Percentiles rank a stretch among this genome's conserved stretches.
Conservation (phyloP, 148 eudicot species). For the Chenopodium berlandieri region DNA sequence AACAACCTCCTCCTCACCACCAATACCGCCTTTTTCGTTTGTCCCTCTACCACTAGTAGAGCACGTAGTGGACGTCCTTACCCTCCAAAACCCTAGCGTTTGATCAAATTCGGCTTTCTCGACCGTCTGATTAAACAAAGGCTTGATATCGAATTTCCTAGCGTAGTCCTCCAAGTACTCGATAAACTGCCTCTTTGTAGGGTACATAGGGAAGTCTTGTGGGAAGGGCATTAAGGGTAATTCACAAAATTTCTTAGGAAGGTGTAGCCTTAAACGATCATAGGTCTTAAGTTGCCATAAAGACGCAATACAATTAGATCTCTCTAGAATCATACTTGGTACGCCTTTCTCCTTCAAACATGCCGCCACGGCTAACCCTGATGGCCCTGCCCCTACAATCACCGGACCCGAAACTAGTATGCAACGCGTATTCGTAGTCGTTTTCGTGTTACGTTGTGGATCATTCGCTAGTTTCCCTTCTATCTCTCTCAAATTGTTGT, state of each 20-base stretch:
- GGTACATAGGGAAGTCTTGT: constrained; percentile 54
- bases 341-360: constrained; percentile 51
- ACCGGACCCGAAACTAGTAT: constrained; percentile 52
- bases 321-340: constrained; percentile 50
- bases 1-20: constrained; percentile 12
- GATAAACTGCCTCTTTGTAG: constrained; percentile 54
- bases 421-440: constrained; percentile 5
- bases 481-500: constrained; percentile 38
- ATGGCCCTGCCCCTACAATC: constrained; percentile 72
- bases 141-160: constrained; percentile 40
- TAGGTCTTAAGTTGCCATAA: constrained; percentile 70
- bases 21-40: not conserved
- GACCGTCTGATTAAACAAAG: constrained; percentile 42
- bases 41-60: not conserved
- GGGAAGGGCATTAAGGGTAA: constrained; percentile 69
- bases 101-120: constrained; percentile 47
- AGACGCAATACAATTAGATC: constrained; percentile 59
- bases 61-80: constrained; percentile 22
- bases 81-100: constrained; percentile 53
- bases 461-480: constrained; percentile 52
- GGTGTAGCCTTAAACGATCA: constrained; percentile 59
- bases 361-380: constrained; percentile 69
- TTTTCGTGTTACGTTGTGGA: constrained; percentile 6
- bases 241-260: constrained; percentile 68
- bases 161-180: constrained; percentile 54